A percentile compares a stretch with the other conserved stretches of the same genome.
These are phyloP conservation scores for Penicillium bovifimosum DNA, from an alignment of 495 filamentous ascomycete genomes.

Conservation along the genomic window DNA sequence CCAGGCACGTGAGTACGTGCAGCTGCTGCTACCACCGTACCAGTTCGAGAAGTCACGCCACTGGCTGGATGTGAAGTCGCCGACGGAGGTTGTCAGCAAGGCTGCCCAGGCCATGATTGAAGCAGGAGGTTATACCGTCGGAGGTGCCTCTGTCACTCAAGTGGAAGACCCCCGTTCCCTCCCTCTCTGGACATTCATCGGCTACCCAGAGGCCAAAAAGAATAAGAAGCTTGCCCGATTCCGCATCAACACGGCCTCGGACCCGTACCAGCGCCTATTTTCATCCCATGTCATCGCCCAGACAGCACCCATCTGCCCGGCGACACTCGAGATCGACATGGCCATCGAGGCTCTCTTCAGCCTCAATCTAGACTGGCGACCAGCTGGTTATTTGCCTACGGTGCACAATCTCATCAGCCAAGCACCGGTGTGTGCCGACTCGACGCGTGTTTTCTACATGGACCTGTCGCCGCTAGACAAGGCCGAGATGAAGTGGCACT, in stretches of 20 bases:
- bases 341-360: conserved; percentile 40
- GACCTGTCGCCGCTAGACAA: conserved; percentile 13
- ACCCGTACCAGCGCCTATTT: conserved; percentile 35
- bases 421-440: conserved; percentile 40
- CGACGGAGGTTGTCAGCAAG: not conserved
- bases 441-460: conserved; percentile 32
- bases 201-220: conserved; percentile 34
- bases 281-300: conserved; percentile 40
- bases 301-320: conserved; percentile 44
- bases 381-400: conserved; percentile 21
- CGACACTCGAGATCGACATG: conserved; percentile 40
- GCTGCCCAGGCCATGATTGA: no score
- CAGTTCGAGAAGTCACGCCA: conserved; percentile 47
- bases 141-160: conserved; percentile 8
- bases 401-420: conserved; percentile 37
- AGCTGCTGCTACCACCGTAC: conserved; percentile 47
- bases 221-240: conserved; percentile 27
- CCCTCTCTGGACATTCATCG: conserved; percentile 32
- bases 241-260: conserved; percentile 39
- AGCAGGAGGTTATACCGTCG: no score
- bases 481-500: conserved; percentile 7
- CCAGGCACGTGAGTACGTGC: conserved; percentile 32
- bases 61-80: conserved; percentile 32
- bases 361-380: conserved; percentile 25
- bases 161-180: conserved; percentile 8